Base-by-base conservation (phyloP, 2,329 filamentous ascomycete species). In the Mycosphaerella sp. region DNA sequence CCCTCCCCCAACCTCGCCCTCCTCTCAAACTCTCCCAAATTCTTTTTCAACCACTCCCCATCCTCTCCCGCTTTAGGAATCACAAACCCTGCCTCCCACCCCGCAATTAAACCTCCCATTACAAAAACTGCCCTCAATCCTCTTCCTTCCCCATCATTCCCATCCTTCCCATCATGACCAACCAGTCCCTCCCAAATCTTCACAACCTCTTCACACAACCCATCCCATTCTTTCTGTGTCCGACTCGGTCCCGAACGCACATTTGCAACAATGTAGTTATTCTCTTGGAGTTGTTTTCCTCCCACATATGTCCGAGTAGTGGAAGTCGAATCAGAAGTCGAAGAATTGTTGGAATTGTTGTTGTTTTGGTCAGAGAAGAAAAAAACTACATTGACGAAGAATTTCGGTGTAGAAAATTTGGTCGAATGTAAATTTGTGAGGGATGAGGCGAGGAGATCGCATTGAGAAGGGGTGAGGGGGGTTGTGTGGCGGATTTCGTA, bases 351-450 rank as follows among this genome's bases (percentile, higher is more conserved):
- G 14, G 14, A 17, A 17, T n/a, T n/a, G n/a, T n/a, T n/a, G n/a
- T n/a, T n/a, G n/a, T 56, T 54, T 3, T 59, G 10, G 10, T 38
- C 31, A 54, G 26, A 39, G 53, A 72, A 66, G 17, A 62, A 67
- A 61, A 74, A 75, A 12, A 64, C 61, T 11, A 76, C 67, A 56
- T 76, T 74, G 46, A 77, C 73, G 64, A 77, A 76, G 23, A 73
- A 61, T 2, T 65, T 67, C 0, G 73, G 73, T 0, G 73, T 70
- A 42, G 65, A 67, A 69, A 76, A 76, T 49, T 69, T 67, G 5
- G 56, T 67, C 54, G 69, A 65, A 64, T 77, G 74, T 36, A 76
- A 70, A 7, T 59, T 57, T 9, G 74, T 76, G 31, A 76, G 70
- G 8, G 64, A 65, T 11, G 58, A 53, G 6, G 74, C 74, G 31